Percentiles rank a stretch among this genome's conserved stretches.
These are phyloP conservation scores for Leptodermis oblonga DNA, from an alignment of 257 asterid genomes.

Conservation along the genomic window DNA sequence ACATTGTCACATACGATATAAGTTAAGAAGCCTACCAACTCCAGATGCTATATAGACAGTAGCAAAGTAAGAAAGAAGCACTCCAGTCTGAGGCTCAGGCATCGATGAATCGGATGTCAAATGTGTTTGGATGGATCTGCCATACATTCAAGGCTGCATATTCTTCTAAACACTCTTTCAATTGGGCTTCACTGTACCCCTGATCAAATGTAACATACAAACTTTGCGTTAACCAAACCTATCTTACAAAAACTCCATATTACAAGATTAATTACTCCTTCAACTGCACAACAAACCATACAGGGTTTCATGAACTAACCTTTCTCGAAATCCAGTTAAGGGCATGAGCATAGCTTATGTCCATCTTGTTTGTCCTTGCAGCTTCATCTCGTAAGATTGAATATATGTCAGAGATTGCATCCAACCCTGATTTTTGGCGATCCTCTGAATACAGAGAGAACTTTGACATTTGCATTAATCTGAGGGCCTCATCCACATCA, in stretches of 20 bases:
- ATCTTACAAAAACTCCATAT: neutral
- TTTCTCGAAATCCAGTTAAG: conserved; percentile 98
- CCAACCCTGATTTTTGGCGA: conserved; percentile 82
- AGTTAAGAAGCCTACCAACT: too few relatives aligned
- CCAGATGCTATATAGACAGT: too few relatives aligned
- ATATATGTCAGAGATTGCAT: conserved; percentile 93
- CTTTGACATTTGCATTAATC: conserved; percentile 98
- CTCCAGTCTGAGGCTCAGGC: too few relatives aligned
- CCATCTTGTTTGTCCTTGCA: conserved; percentile 73
- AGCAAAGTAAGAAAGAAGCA: too few relatives aligned
- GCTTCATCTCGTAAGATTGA: conserved; percentile 95
- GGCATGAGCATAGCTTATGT: conserved; percentile 89
- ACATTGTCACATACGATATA: too few relatives aligned
- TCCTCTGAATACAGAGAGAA: conserved; percentile 96
- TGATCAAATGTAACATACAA: conserved; percentile 30
- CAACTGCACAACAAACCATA: neutral
- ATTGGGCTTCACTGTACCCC: conserved; percentile 98
- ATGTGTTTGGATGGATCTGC: conserved; percentile 97
- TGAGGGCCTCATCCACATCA: conserved; percentile 97
- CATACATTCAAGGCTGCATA: conserved; percentile 95
- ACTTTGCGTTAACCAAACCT: neutral
- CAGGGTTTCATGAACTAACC: conserved; percentile 42
- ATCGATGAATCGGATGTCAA: conserved; percentile 80
- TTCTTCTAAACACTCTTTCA: conserved; percentile 93
- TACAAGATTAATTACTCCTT: neutral